phyloP scores from a whole-genome alignment of 371 early-diverging fungal genomes.

The Coemansia sp. region DNA sequence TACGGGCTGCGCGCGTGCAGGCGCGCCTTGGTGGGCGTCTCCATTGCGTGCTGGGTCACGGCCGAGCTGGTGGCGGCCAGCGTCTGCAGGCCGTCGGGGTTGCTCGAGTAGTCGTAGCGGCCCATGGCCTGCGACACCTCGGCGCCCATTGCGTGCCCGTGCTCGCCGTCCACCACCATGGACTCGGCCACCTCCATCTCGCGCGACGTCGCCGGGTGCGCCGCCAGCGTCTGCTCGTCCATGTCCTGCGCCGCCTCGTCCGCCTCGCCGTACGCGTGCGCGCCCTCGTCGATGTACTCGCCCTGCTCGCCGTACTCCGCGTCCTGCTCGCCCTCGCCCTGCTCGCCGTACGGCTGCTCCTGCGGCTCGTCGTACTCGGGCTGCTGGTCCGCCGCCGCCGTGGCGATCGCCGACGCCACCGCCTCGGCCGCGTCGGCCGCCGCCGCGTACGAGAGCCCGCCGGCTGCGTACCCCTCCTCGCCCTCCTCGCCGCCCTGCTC shows the following conservation, averaged over 20 bases:
- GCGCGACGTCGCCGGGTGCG: constrained; percentile 45
- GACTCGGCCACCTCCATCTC: constrained; percentile 39
- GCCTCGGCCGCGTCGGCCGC: constrained; percentile 38
- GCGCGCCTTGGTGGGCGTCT: constrained; percentile 16
- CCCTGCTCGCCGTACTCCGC: constrained; percentile 14
- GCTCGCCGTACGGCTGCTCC: constrained; percentile 29
- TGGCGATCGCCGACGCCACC: constrained; percentile 38
- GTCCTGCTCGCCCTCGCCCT: constrained; percentile 16
- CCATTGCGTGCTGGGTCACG: constrained; percentile 32
- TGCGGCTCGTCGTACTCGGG: constrained; percentile 10
- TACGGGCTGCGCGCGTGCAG: constrained; percentile 25
- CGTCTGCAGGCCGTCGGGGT: constrained; percentile 48
- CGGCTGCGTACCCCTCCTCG: constrained; percentile 34
- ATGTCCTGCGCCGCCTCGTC: constrained; percentile 10
- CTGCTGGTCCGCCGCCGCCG: constrained; percentile 10
- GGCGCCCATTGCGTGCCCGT: constrained; percentile 18
- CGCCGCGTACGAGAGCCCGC: constrained; percentile 17
- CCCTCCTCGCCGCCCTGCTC: constrained; percentile 12
- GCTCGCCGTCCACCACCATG: constrained; percentile 39
- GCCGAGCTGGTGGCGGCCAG: constrained; percentile 50
- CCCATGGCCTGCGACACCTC: constrained; percentile 42
- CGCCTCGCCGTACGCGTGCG: constrained; percentile 25
- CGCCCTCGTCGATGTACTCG: constrained; percentile 27
- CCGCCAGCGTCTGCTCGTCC: constrained; percentile 43
- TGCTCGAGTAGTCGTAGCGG: constrained; percentile 37